Evolutionary conservation across 1,284 basidiomycete species (phyloP), one percentile per base, ranked within the genome.

Genomic region (Gastroboletus turbinatus): DNA sequence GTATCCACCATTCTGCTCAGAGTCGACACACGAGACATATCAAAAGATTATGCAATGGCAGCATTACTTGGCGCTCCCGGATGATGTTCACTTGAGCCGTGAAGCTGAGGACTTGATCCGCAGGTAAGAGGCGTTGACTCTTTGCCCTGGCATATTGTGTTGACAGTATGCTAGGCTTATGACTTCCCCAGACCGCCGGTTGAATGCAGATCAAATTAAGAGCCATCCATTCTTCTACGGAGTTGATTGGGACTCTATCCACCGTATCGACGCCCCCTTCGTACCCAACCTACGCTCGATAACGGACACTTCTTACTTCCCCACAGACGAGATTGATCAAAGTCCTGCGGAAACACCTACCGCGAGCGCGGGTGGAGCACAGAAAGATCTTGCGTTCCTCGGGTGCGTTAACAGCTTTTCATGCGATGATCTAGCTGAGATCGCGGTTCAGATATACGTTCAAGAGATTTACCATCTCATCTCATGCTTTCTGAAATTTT

Each of bases 11-110:
- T 98, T 98, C 78, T 98, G 95, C 72, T 96, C 95, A 17, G 96
- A 99, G 72, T 93, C 92, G 55, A 96, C 97, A n/a, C 94, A 97
- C 67, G 96, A 99, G 65, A 98, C 97, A 30, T 99, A 99, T 75
- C 88, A 96, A 70, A 99, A 98, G 78, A 99, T 99, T 63, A 87
- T 98, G 72, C 90, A 96, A 68, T 99, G 96, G 96, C 82, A 85
- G 59, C 81, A 88, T 64, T 91, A 92, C 75, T 84, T 96, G 47
- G 82, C 77, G 60, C 96, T 99, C 76, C 97, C 97, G 0, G 95
- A 98, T 60, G 97, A 99, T 67, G 93, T 98, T 21, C 93, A 98
- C 72, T 80, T 99, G 47, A 94, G 90, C 63, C 82, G 85, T 44
- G 97, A 99, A 74, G 91, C 94, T 0, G 94, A 98, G 73, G 94